A percentile compares a stretch with the other conserved stretches of the same genome.
Evolutionary conservation across 805 yeast species (phyloP).

Genomic region (Metschnikowia kofuensis): DNA sequence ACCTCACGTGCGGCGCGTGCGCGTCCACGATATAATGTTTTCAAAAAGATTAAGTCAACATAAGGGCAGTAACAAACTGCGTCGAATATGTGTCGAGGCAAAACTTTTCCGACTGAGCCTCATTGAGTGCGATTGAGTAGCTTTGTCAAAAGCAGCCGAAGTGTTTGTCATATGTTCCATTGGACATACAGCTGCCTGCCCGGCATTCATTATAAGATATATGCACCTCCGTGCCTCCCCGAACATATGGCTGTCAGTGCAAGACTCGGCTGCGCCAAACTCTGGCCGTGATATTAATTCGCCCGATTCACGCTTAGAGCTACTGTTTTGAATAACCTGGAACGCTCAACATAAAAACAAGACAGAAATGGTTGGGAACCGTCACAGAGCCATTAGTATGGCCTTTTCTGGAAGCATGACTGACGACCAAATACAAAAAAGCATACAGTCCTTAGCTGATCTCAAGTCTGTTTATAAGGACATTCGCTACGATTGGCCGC

Average conservation of each 20-base stretch:
- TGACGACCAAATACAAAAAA: conserved; percentile 17
- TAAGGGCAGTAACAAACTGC: too few relatives aligned
- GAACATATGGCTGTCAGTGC: not conserved
- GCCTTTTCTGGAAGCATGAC: conserved; percentile 19
- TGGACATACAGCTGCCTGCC: not conserved
- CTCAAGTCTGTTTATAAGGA: conserved; percentile 35
- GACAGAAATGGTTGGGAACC: conserved; percentile 15
- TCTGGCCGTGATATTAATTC: too few relatives aligned
- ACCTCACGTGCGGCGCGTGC: not conserved
- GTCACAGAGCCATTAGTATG: conserved; percentile 26
- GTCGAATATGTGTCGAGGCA: too few relatives aligned
- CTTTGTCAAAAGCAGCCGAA: too few relatives aligned
- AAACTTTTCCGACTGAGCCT: too few relatives aligned
- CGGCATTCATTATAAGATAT: not conserved
- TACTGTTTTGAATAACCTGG: too few relatives aligned
- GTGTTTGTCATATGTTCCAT: not conserved
- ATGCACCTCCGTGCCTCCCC: not conserved
- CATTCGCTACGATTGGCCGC: conserved; percentile 45
- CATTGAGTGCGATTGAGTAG: too few relatives aligned
- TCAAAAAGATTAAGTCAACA: not conserved
- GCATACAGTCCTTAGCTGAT: conserved; percentile 24
- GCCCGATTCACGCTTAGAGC: too few relatives aligned
- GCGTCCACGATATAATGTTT: not conserved
- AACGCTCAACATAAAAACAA: too few relatives aligned
- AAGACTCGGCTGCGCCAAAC: not conserved